Percentiles rank a stretch among this genome's conserved stretches.
Evolutionary conservation across 2,329 filamentous ascomycete species (phyloP).

Genomic region (Aspergillus glaucus): DNA sequence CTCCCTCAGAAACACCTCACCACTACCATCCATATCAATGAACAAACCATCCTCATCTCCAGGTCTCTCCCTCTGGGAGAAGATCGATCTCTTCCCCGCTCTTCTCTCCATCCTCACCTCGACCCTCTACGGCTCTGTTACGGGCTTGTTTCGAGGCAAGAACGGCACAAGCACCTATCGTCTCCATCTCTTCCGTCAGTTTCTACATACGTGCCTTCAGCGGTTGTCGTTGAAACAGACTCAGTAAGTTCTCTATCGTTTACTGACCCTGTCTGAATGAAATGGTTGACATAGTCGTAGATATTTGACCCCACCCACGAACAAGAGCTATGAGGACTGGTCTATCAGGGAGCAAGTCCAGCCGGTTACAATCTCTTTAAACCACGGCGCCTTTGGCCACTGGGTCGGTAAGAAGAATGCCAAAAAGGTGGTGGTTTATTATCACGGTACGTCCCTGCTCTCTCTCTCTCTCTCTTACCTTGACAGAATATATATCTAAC

Average conservation of each 20-base stretch:
- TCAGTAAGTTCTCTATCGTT: conserved; percentile 21
- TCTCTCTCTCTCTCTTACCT: neutral
- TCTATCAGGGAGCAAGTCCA: conserved; percentile 20
- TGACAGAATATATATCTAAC: conserved; percentile 1
- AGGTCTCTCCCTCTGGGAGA: conserved; percentile 30
- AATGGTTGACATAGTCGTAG: neutral
- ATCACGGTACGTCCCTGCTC: conserved; percentile 24
- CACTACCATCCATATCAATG: neutral
- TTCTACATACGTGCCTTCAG: conserved; percentile 21
- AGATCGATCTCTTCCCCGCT: conserved; percentile 23
- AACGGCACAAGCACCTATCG: conserved; percentile 29
- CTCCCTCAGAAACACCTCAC: neutral
- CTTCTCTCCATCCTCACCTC: conserved; percentile 20
- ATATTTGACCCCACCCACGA: conserved; percentile 16
- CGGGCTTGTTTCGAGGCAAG: conserved; percentile 34
- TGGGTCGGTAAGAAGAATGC: conserved; percentile 37
- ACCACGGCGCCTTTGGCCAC: conserved; percentile 27
- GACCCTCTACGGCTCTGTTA: conserved; percentile 24
- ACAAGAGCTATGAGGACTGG: conserved; percentile 18
- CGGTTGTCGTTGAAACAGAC: conserved; percentile 22
- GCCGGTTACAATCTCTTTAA: conserved; percentile 24
- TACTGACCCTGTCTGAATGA: neutral
- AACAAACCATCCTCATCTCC: neutral
- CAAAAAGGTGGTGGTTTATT: conserved; percentile 34
- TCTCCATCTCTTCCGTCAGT: conserved; percentile 28